Base-by-base conservation (phyloP, 2,329 filamentous ascomycete genomes). In the Alternaria panax region DNA sequence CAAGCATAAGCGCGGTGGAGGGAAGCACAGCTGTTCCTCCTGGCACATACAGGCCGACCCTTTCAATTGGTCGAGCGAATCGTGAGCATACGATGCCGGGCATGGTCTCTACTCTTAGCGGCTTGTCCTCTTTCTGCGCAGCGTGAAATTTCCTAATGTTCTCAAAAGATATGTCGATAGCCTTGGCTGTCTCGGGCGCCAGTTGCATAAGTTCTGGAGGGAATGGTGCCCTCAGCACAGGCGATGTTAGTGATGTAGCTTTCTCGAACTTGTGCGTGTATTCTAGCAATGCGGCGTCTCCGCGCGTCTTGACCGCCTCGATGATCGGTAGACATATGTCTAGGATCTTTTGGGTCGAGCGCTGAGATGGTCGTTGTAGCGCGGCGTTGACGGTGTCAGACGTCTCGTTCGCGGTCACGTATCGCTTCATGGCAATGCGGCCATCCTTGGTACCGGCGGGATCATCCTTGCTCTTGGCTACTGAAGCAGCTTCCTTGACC, bases 181-280 rank as follows among this genome's bases (percentile, higher is more conserved):
- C 94, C 71, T 92, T 85, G 67, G 91, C 92, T 0, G 93, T 97
- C 78, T 97, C 93, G 1, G 87, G 84, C 0, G 91, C 82, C 16
- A 99, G 84, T 63, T 92, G 84, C 95, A 99, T 98, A 43, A 98
- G 83, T 59, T 89, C 87, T 66, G 89, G 80, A 1, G 92, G 89
- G 83, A 97, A 99, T 0, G 95, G 95, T 1, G 95, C 94, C 72
- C 88, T 90, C 64, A 99, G 84, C 14, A 99, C 93, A 0, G 94
- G 92, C 1, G 93, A 94, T 14, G 88, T 95, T 60, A 99, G 83
- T 3, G 92, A 94, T 0, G 92, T 96, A 1, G 94, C 95, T 81
- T 94, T 97, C 76, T 99, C 95, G 69, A 99, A 99, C 79, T 96
- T 97, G 85, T 97, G 93, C 1, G 95, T 98, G 79, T 97, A 98